Evolutionary conservation across 176 grass and related monocot genomes (phyloP).

Genomic region (Thalia dealbata): DNA sequence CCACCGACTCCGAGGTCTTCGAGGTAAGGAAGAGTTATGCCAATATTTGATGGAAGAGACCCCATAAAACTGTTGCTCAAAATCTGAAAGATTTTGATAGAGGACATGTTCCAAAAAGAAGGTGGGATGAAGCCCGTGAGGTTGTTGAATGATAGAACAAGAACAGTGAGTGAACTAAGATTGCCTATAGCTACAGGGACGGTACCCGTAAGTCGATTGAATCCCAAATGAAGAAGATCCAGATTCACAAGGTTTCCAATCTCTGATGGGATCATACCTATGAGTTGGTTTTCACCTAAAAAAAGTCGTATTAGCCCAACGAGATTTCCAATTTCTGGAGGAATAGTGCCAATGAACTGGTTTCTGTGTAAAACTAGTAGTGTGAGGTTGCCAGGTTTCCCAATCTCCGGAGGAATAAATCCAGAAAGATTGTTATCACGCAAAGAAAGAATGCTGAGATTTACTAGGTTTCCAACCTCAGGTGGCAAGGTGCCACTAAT

Average conservation of each 20-base stretch:
- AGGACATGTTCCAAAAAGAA: constrained; percentile 10
- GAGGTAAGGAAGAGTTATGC: background rate
- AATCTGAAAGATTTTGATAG: constrained; percentile 20
- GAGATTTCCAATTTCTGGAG: background rate
- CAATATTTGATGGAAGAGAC: constrained; percentile 1
- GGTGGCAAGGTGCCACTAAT: background rate
- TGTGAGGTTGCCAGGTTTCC: no score
- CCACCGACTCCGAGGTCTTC: background rate
- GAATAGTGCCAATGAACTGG: background rate
- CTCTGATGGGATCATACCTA: background rate
- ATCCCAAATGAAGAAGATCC: background rate
- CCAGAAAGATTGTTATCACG: background rate
- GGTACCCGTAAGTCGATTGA: constrained; percentile 19
- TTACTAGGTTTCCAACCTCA: background rate
- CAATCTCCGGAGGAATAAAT: background rate
- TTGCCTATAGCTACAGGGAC: constrained; percentile 24
- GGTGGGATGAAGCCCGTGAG: constrained; percentile 41
- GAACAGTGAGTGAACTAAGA: constrained; percentile 24
- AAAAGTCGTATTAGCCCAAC: background rate
- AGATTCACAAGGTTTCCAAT: constrained; percentile 1
- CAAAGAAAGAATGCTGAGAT: background rate
- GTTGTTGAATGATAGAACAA: constrained; percentile 40
- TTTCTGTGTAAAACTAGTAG: no score
- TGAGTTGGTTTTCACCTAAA: background rate
- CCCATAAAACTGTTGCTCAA: background rate